Base-by-base conservation (phyloP, 192 early-diverging fungal species). In the Backusella westeae region DNA sequence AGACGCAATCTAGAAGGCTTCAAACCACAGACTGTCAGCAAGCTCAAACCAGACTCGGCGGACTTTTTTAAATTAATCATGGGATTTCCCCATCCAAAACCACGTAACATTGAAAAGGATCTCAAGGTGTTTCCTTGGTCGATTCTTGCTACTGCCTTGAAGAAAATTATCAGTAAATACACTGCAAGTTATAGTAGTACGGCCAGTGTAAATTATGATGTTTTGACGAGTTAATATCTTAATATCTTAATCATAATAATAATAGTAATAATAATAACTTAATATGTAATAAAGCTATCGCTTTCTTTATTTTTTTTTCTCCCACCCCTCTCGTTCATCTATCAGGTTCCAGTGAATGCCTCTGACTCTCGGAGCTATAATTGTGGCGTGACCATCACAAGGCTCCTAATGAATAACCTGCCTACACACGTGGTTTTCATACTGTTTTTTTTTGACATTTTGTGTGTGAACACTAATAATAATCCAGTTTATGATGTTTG, bases 111-210 rank as follows among this genome's bases (percentile, higher is more conserved):
- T 72, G 93, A 93, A 83, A 95, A 95, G 81, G 93, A 95, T 73
- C 88, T 95, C 86, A 95, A 95, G 78, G 92, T 95, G 2, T 95
- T 92, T 77, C 86, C 88, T 8, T 95, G 94, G 94, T 85, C 87
- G 69, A 85, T 89, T 1, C 81, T 95, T 12, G 79, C 86, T 7
- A 78, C 85, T 29, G 93, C 90, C 0, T 80, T 94, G 49, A 88
- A 91, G 70, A 95, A 95, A 74, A 93, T 95, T 75, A 88, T 93
- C 21, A 83, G 84, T 67, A 95, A 94, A 76, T 92, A 92, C 74
- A 89, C 85, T 44, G 70, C 70, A 7, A 83, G 82, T 17, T 86
- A 88, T 77, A 82, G 75, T 65, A 81, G 74, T 53, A 80, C 84
- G 26, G 81, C 85, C 6, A 63, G 56, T 63, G 56, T 63, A 63